Percentiles rank a stretch among this genome's conserved stretches.
Evolutionary conservation across 2,329 filamentous ascomycete genomes (phyloP).

Genomic region (Pseudogymnoascus sp.): DNA sequence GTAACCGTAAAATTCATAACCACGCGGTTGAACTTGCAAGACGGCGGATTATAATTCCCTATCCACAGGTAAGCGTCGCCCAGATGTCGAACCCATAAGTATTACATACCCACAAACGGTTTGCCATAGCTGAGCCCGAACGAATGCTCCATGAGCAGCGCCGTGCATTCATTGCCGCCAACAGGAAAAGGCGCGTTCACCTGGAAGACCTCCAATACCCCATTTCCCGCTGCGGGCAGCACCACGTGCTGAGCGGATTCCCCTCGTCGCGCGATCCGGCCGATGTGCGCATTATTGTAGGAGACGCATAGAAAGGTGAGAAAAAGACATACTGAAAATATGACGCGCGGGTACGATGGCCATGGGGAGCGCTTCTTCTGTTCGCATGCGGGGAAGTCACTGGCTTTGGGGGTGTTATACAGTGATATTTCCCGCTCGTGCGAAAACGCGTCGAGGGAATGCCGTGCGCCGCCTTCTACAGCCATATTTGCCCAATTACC

Average conservation of each 20-base stretch:
- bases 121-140: constrained; percentile 68
- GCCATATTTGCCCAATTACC: not conserved
- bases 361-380: not conserved
- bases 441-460: not conserved
- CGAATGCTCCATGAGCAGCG: constrained; percentile 60
- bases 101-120: constrained; percentile 58
- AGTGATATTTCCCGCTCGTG: not conserved
- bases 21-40: constrained; percentile 65
- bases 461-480: not conserved
- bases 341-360: not conserved
- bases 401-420: not conserved
- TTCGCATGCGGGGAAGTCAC: not conserved
- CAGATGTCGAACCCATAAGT: constrained; percentile 10
- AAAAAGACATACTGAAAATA: not conserved
- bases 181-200: constrained; percentile 54
- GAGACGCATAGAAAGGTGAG: not conserved
- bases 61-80: constrained; percentile 4
- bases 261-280: not conserved
- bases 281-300: not conserved
- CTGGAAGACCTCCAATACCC: constrained; percentile 56
- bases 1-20: constrained; percentile 69
- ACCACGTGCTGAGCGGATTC: not conserved
- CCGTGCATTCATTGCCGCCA: constrained; percentile 36
- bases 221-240: not conserved
- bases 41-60: constrained; percentile 59